Evolutionary conservation across 1,139 yeast species (phyloP).

Genomic region (Taiozyma sp.): DNA sequence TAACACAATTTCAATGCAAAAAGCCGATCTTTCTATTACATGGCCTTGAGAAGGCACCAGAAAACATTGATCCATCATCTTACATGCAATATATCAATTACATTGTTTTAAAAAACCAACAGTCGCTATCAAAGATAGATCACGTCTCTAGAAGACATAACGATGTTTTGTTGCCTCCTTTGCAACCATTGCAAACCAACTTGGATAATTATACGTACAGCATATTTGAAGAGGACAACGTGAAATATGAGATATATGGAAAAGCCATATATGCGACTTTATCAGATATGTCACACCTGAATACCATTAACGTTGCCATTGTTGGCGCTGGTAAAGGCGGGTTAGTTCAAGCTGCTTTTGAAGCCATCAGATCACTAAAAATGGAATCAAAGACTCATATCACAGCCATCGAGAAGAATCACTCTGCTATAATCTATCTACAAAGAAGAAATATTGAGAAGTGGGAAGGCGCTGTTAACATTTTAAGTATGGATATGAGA

Average conservation of each 20-base stretch:
- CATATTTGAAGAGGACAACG: constrained; percentile 63
- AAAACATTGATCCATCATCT: constrained; percentile 32
- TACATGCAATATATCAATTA: constrained; percentile 52
- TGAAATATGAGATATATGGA: constrained; percentile 65
- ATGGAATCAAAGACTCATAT: constrained; percentile 31
- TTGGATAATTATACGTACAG: constrained; percentile 58
- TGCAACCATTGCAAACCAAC: constrained; percentile 63
- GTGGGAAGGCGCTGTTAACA: constrained; percentile 45
- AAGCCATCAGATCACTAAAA: constrained; percentile 34
- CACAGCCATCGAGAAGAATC: constrained; percentile 69
- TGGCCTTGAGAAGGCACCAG: constrained; percentile 39
- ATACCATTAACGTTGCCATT: constrained; percentile 41
- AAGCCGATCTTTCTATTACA: constrained; percentile 34
- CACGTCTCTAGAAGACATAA: constrained; percentile 31
- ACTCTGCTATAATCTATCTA: constrained; percentile 50
- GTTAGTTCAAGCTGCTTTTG: constrained; percentile 49
- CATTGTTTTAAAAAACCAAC: constrained; percentile 30
- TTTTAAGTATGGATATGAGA: constrained; percentile 57
- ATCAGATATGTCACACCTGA: constrained; percentile 26
- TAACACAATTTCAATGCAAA: constrained; percentile 32
- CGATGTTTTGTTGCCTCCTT: constrained; percentile 48
- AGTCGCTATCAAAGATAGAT: constrained; percentile 28
- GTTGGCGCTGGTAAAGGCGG: constrained; percentile 93
- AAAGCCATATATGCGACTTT: constrained; percentile 62
- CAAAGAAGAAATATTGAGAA: constrained; percentile 34